Percentiles rank a stretch among this genome's conserved stretches.
phyloP scores from a whole-genome alignment of 805 yeast species.

The Monosporozyma solicola region DNA sequence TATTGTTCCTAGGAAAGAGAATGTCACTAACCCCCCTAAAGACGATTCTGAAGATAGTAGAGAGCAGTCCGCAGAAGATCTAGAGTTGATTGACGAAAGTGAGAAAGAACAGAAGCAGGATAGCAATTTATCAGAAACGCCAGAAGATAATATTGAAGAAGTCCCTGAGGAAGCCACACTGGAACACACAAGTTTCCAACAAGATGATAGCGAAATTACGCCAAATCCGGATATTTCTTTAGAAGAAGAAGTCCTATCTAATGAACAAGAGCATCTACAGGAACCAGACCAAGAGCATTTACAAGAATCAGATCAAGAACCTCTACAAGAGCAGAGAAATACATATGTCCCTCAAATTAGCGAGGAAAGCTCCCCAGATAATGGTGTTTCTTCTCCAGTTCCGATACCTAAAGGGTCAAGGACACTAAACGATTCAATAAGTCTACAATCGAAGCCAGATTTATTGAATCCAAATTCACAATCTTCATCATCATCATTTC shows the following conservation, averaged over 20 bases:
- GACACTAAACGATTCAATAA: not conserved
- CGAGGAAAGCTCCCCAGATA: not conserved
- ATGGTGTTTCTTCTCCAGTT: not conserved
- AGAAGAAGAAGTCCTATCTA: not conserved
- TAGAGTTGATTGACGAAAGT: not conserved
- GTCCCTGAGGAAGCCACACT: not conserved
- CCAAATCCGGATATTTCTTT: not conserved
- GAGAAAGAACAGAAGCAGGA: not conserved
- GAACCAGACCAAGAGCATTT: not conserved
- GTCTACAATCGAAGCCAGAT: not conserved
- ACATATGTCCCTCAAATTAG: not conserved
- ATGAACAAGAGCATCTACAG: not conserved
- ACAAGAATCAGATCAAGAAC: not conserved
- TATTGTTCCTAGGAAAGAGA: not conserved
- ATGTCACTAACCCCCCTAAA: not conserved
- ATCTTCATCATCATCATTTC: not conserved
- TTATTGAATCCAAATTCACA: not conserved
- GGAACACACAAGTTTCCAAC: not conserved
- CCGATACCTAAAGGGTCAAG: not conserved
- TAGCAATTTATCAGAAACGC: not conserved
- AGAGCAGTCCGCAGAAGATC: not conserved
- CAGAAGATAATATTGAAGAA: conserved; percentile 2
- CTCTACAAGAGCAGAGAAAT: not conserved
- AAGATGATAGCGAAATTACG: not conserved
- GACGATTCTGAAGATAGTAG: not conserved